phyloP scores from a whole-genome alignment of 2,329 filamentous ascomycete species.

The Fusarium liriodendri region DNA sequence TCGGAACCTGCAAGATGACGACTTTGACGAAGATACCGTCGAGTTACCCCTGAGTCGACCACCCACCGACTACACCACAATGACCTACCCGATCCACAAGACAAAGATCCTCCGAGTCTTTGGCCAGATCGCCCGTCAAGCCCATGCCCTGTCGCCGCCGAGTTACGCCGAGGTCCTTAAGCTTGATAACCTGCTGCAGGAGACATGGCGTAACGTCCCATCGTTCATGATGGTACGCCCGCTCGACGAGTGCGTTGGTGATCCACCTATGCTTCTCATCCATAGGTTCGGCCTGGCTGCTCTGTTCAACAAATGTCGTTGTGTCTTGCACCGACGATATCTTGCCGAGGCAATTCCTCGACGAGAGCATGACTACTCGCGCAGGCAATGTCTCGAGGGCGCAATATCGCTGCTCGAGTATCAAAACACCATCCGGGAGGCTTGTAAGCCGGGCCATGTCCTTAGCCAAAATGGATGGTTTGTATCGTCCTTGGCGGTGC shows the following conservation, averaged over 20 bases:
- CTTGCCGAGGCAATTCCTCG: constrained; percentile 56
- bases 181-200: constrained; percentile 59
- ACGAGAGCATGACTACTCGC: constrained; percentile 63
- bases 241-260: constrained; percentile 61
- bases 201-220: constrained; percentile 59
- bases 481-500: constrained; percentile 65
- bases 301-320: constrained; percentile 66
- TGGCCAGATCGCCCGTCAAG: constrained; percentile 60
- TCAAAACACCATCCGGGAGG: constrained; percentile 61
- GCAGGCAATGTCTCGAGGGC: constrained; percentile 61
- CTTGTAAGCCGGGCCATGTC: constrained; percentile 63
- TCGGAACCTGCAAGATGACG: constrained; percentile 72
- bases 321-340: constrained; percentile 66
- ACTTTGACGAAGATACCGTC: constrained; percentile 67
- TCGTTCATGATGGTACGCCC: constrained; percentile 60
- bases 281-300: constrained; percentile 65
- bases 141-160: constrained; percentile 61
- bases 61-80: constrained; percentile 67
- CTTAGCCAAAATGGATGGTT: constrained; percentile 67
- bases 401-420: constrained; percentile 60
- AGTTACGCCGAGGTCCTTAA: constrained; percentile 61
- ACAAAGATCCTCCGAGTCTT: constrained; percentile 60
- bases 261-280: constrained; percentile 58
- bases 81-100: constrained; percentile 67
- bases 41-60: constrained; percentile 68